phyloP scores from a whole-genome alignment of 805 yeast genomes.

The Cyberlindnera euphorbiiphila region DNA sequence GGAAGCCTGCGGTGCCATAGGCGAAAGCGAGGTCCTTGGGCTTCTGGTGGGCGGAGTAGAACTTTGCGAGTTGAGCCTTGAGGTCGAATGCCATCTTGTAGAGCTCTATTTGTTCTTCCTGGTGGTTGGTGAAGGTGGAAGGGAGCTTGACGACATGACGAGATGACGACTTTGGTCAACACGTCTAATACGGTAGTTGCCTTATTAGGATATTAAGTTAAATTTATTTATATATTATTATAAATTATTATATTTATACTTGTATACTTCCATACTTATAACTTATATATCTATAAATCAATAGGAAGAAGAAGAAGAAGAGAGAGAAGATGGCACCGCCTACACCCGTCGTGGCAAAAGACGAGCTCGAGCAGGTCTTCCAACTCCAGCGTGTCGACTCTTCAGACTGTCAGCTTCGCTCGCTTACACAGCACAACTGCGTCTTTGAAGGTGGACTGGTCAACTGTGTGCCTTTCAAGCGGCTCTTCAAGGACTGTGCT shows the following conservation, averaged over 20 bases:
- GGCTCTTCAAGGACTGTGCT: constrained; percentile 42
- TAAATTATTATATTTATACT: too few species aligned
- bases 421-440: constrained; percentile 46
- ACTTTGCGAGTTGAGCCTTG: constrained; percentile 11
- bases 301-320: too few species aligned
- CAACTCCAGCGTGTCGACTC: constrained; percentile 18
- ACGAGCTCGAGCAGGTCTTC: constrained; percentile 31
- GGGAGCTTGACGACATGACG: not conserved
- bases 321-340: constrained; percentile 44
- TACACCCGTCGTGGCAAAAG: constrained; percentile 40
- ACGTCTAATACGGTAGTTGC: not conserved
- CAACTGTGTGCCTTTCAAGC: constrained; percentile 45
- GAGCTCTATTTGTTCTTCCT: too few species aligned
- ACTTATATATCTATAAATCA: too few species aligned
- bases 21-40: constrained; percentile 43
- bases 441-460: constrained; percentile 40
- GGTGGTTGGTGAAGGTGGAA: not conserved
- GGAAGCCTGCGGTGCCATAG: constrained; percentile 98
- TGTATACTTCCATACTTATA: too few species aligned
- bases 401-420: constrained; percentile 32
- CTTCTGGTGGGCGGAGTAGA: constrained; percentile 30
- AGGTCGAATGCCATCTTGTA: constrained; percentile 15
- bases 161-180: too few species aligned
- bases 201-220: not conserved
- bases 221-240: not conserved